Conservation (phyloP, 495 filamentous ascomycete species). For the Podospora pseudopauciseta region DNA sequence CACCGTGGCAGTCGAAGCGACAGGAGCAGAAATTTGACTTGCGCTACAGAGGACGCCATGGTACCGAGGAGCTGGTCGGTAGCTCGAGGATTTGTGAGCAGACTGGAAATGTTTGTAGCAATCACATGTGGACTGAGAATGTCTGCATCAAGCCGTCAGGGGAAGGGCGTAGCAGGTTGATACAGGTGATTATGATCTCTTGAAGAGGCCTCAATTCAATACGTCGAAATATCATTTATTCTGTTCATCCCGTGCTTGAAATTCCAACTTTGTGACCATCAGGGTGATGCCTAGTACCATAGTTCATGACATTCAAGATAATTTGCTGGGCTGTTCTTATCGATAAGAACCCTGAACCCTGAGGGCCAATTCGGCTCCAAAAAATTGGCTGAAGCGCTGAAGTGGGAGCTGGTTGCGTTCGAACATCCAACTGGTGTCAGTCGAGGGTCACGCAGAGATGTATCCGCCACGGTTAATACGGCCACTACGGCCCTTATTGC, state of each 20-base stretch:
- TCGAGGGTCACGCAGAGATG: conserved; percentile 31
- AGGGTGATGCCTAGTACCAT: neutral
- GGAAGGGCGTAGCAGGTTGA: neutral
- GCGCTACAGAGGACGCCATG: neutral
- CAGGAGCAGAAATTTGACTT: neutral
- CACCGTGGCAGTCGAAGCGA: neutral
- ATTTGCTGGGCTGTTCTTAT: conserved; percentile 24
- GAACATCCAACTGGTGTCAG: conserved; percentile 19
- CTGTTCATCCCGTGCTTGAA: neutral
- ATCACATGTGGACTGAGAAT: neutral
- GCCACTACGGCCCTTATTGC: conserved; percentile 31
- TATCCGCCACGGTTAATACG: conserved; percentile 34
- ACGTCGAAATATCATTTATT: neutral
- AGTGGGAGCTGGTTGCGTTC: conserved; percentile 12
- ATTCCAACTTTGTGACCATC: neutral
- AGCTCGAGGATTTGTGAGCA: neutral
- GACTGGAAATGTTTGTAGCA: neutral
- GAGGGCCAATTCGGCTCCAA: conserved; percentile 21
- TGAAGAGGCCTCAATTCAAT: neutral
- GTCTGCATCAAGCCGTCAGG: neutral
- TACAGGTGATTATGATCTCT: neutral
- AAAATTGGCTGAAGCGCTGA: conserved; percentile 23
- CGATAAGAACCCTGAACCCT: conserved; percentile 30
- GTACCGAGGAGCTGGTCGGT: neutral
- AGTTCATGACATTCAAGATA: neutral